A percentile compares a stretch with the other conserved stretches of the same genome.
Conservation (phyloP, 306 rosid species). For the Argentina anserina region DNA sequence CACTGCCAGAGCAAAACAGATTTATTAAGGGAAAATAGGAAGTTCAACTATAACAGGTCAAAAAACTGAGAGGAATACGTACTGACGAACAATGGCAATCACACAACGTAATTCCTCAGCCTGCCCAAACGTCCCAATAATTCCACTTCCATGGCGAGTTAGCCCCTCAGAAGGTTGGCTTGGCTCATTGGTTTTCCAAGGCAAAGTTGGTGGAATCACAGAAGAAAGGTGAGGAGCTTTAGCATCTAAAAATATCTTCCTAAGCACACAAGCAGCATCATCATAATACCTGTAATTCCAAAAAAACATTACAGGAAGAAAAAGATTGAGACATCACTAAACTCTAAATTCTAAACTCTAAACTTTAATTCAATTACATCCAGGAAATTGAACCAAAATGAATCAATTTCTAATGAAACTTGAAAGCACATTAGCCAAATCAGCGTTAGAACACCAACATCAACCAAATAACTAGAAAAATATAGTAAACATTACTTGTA, state of each 20-base stretch:
- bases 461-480: conserved; percentile 17
- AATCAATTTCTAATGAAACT: neutral
- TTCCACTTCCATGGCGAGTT: conserved; percentile 97
- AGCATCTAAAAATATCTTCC: conserved; percentile 92
- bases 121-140: conserved; percentile 81
- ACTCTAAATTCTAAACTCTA: too few relatives aligned
- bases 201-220: conserved; percentile 82
- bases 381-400: neutral
- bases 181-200: conserved; percentile 83
- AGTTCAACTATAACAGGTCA: conserved; percentile 9
- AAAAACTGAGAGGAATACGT: conserved; percentile 34
- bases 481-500: conserved; percentile 60
- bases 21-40: conserved; percentile 23
- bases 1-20: conserved; percentile 53
- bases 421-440: conserved; percentile 18
- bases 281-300: conserved; percentile 72
- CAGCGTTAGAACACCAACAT: conserved; percentile 11
- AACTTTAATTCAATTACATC: too few relatives aligned
- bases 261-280: conserved; percentile 92
- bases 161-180: conserved; percentile 63
- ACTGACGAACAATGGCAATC: conserved; percentile 91
- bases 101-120: conserved; percentile 95
- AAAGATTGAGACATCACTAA: conserved; percentile 12
- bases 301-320: conserved; percentile 11
- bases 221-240: conserved; percentile 98